Evolutionary conservation across 2,329 filamentous ascomycete species (phyloP), one percentile per base, ranked within the genome.

Genomic region (Fusarium setosum): DNA sequence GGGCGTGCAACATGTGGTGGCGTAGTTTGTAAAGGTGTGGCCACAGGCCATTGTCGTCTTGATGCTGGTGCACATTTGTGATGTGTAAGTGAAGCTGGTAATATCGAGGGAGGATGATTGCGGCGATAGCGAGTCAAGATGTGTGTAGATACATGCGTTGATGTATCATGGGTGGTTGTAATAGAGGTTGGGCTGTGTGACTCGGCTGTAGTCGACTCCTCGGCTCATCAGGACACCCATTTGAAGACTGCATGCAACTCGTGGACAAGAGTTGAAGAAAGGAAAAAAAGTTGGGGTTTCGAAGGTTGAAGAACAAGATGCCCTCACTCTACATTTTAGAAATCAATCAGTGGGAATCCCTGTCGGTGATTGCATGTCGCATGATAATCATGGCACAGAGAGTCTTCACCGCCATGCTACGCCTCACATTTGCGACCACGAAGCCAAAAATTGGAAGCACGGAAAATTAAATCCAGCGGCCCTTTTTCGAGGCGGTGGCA

Each of bases 11-110:
- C 56, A 55, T 17, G 59, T 26, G 32, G 42, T 59, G 35, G 55
- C 23, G 48, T 55, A 31, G 41, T 57, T 69, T 57, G 50, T 68
- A 41, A 72, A 66, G 45, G 32, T 51, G 49, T 73, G 70, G 18
- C 72, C 72, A 37, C 72, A 74, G 54, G 72, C 69, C 69, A 74
- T 67, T 18, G 55, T 72, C 12, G 72, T 74, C 47, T 54, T 65
- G 61, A 67, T 55, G 15, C 50, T 65, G 49, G 48, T 55, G 56
- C 72, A 74, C 71, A 73, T 74, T n/a, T 18, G 20, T 18, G 44
- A 17, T n/a, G 29, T 18, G 18, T 24, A 1, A n/a, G n/a, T 24
- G 18, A 20, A 23, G 20, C 24, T 29, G 20, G 29, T n/a, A 31
- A 35, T 32, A 47, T 29, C n/a, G n/a, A n/a, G n/a, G 26, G 9